Evolutionary conservation across 768 basidiomycete species (phyloP).

Genomic region (Kwoniella botswanensis): DNA sequence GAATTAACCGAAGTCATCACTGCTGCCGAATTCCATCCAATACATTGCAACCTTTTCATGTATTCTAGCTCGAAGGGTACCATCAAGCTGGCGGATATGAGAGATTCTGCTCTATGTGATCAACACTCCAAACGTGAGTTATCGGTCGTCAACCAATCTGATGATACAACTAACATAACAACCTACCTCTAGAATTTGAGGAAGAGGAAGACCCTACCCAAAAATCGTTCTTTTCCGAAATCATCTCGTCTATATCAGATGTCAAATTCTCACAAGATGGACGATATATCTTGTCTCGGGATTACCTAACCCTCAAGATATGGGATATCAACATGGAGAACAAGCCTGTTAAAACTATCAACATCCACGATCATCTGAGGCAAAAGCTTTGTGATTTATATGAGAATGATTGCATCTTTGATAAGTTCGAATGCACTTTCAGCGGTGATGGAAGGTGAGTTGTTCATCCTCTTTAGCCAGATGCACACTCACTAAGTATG

Average conservation of each 20-base stretch:
- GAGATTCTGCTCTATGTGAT: conserved; percentile 95
- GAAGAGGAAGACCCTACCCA: conserved; percentile 98
- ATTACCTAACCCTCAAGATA: conserved; percentile 97
- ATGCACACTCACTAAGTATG: too few species aligned
- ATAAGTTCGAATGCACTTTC: conserved; percentile 99
- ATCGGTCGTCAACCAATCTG: not conserved
- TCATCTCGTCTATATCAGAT: conserved; percentile 98
- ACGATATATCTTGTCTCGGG: conserved; percentile 92
- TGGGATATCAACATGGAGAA: conserved; percentile 99
- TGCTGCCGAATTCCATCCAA: conserved; percentile 98
- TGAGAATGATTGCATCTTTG: conserved; percentile 99
- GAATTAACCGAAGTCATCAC: conserved; percentile 99
- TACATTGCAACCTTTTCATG: conserved; percentile 98
- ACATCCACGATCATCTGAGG: conserved; percentile 96
- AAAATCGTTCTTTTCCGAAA: conserved; percentile 99
- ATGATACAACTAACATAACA: not conserved
- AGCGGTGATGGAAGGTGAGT: conserved; percentile 87
- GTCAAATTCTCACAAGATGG: conserved; percentile 99
- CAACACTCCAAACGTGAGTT: conserved; percentile 89
- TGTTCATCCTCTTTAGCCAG: conserved; percentile 41
- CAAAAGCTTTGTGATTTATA: conserved; percentile 98
- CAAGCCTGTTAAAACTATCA: conserved; percentile 93
- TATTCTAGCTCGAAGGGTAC: conserved; percentile 99
- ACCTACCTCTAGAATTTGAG: conserved; percentile 75
- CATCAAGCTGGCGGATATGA: conserved; percentile 99